Evolutionary conservation across 768 basidiomycete genomes (phyloP), one percentile per base, ranked within the genome.

Genomic region (Tulasnella sp.): DNA sequence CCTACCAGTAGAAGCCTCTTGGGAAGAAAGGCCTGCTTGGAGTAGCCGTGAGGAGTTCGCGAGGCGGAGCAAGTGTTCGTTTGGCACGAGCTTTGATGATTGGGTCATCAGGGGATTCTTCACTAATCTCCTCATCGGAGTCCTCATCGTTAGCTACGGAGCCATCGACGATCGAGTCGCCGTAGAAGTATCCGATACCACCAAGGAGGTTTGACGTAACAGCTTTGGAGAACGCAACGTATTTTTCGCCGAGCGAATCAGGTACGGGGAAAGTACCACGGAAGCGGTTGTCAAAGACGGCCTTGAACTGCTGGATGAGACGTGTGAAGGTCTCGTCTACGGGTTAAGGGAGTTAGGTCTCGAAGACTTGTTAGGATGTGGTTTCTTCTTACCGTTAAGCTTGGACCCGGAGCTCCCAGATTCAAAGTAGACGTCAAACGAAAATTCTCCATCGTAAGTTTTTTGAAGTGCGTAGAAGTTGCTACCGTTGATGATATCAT

Each of bases 11-110:
- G 86, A 99, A 99, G 24, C 97, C 97, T 85, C 97, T 89, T 0
- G 97, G 97, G 88, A 99, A 99, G 88, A 99, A 99, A 83, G 96
- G 96, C 48, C 97, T 90, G 84, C 96, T 97, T 5, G 97, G 97
- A 0, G 97, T 99, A 0, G 95, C 96, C 11, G 97, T 97, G 82
- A 98, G 86, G 28, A 99, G 86, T 28, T 91, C 90, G 80, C 88
- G 91, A 9, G 94, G 93, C 46, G 93, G 93, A 6, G 93, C 94
- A 81, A 96, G 83, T 41, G 84, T 83, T 2, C 81, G 83, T 78
- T 86, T 89, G 22, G 93, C 89, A 58, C 86, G 87, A 78, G 87
- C 85, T 20, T 77, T 82, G n/a, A 86, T 86, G 24, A 87, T 85
- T n/a, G 84, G 87, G 5, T 88, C 89, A 12, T 87, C 87, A 48